Conservation (phyloP, 2,329 filamentous ascomycete genomes). For the Fusarium nurragi region DNA sequence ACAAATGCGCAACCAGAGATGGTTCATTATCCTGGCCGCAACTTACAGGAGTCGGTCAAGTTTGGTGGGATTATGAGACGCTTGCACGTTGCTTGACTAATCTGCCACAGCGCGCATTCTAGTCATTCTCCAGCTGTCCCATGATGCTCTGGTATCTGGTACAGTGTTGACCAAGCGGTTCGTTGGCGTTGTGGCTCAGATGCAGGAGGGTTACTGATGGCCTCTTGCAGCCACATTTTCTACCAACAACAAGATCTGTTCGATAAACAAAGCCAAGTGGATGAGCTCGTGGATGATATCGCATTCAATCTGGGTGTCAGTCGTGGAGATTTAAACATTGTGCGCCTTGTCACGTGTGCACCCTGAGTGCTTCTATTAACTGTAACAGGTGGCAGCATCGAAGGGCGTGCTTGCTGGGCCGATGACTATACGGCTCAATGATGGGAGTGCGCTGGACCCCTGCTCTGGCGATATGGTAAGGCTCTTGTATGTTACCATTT, state of each 20-base stretch:
- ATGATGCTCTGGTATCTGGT: slow-evolving; percentile 65
- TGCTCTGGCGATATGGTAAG: slow-evolving; percentile 46
- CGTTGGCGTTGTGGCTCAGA: slow-evolving; percentile 11
- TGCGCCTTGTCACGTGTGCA: slow-evolving; percentile 50
- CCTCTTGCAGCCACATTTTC: slow-evolving; percentile 72
- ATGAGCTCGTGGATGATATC: slow-evolving; percentile 78
- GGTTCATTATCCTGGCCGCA: slow-evolving; percentile 60
- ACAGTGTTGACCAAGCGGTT: slow-evolving; percentile 70
- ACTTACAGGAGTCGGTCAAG: slow-evolving; percentile 57
- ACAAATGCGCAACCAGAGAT: slow-evolving; percentile 22
- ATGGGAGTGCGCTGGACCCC: slow-evolving; percentile 53
- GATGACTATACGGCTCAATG: slow-evolving; percentile 57
- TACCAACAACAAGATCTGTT: slow-evolving; percentile 81
- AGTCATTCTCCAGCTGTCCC: slow-evolving; percentile 67
- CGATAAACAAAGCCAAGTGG: slow-evolving; percentile 72
- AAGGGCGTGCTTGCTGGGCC: slow-evolving; percentile 76
- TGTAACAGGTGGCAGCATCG: slow-evolving; percentile 70
- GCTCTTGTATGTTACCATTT: neutral
- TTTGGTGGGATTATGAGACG: slow-evolving; percentile 55
- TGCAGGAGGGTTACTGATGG: neutral
- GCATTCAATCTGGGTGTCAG: slow-evolving; percentile 73
- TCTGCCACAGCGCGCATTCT: slow-evolving; percentile 61
- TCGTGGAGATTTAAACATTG: slow-evolving; percentile 75
- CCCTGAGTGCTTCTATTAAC: slow-evolving; percentile 11
- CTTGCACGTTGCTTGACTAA: neutral